Conservation (phyloP, 1,284 basidiomycete species). For the Pterulicium gracile region DNA sequence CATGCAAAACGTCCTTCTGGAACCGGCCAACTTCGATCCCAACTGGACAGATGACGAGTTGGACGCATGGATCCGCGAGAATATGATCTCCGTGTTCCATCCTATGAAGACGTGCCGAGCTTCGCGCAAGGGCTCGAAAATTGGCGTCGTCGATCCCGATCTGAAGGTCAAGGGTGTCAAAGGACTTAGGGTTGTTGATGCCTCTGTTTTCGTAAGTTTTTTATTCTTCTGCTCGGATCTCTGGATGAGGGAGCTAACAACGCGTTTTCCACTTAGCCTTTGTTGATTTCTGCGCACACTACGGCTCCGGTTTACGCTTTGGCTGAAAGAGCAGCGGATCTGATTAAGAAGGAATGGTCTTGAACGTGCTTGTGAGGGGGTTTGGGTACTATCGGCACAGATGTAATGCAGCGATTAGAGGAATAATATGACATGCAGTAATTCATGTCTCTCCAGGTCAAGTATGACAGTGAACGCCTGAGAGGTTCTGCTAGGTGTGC, state of each 20-base stretch:
- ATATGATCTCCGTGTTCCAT: not conserved
- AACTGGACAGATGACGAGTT: not conserved
- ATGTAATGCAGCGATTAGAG: no score
- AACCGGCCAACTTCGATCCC: not conserved
- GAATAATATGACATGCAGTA: no score
- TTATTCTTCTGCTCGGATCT: not conserved
- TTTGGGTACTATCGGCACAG: no score
- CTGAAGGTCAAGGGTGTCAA: slow-evolving; percentile 7
- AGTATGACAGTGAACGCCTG: no score
- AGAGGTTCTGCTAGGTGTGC: no score
- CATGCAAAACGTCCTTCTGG: not conserved
- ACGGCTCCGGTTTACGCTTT: not conserved
- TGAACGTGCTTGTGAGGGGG: no score
- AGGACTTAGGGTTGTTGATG: slow-evolving; percentile 8
- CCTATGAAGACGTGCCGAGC: not conserved
- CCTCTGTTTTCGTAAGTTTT: slow-evolving; percentile 3
- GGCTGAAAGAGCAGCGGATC: slow-evolving; percentile 1
- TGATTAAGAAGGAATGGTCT: not conserved
- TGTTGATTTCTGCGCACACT: not conserved
- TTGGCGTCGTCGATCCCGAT: slow-evolving; percentile 8
- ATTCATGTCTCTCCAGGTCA: no score
- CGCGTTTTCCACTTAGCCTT: not conserved
- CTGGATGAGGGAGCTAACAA: no score
- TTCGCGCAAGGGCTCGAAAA: not conserved
- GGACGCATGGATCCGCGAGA: not conserved